Evolutionary conservation across 2,329 filamentous ascomycete species (phyloP).

Genomic region (Diplocarpon rosae): DNA sequence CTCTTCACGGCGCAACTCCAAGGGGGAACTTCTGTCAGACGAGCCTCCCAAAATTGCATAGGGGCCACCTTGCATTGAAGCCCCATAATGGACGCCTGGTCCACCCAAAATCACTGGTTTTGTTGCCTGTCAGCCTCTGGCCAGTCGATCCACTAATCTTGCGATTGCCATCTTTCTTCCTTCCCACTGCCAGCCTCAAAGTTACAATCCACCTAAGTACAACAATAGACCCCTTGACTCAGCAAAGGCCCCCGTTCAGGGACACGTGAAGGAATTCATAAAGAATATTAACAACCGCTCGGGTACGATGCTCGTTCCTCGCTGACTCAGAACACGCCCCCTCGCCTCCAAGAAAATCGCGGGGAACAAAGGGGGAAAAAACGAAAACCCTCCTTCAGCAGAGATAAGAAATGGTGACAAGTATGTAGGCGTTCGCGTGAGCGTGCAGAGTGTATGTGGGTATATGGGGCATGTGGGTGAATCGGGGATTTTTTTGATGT

Average conservation of each 20-base stretch:
- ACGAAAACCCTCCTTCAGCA: not conserved
- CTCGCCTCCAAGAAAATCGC: not conserved
- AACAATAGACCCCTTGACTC: not conserved
- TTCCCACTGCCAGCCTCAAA: not conserved
- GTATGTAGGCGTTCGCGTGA: slow-evolving; percentile 19
- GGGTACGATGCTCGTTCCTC: not conserved
- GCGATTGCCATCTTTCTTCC: slow-evolving; percentile 1
- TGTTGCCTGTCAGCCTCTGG: not conserved
- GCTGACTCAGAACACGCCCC: not conserved
- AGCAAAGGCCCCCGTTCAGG: no score
- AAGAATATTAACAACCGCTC: not conserved
- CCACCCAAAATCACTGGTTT: slow-evolving; percentile 1
- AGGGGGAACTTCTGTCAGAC: slow-evolving; percentile 13
- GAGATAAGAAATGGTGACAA: no score
- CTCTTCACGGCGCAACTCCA: not conserved
- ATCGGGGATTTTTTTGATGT: slow-evolving; percentile 4
- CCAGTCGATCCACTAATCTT: not conserved
- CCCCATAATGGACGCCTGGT: slow-evolving; percentile 10
- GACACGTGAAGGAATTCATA: no score
- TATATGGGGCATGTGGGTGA: slow-evolving; percentile 20
- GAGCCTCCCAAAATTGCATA: slow-evolving; percentile 23
- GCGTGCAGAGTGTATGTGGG: slow-evolving; percentile 22
- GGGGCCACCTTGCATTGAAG: slow-evolving; percentile 20
- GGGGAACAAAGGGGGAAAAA: not conserved
- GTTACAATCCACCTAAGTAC: not conserved